phyloP scores from a whole-genome alignment of 306 rosid species.

The Cotoneaster glaucophyllus region DNA sequence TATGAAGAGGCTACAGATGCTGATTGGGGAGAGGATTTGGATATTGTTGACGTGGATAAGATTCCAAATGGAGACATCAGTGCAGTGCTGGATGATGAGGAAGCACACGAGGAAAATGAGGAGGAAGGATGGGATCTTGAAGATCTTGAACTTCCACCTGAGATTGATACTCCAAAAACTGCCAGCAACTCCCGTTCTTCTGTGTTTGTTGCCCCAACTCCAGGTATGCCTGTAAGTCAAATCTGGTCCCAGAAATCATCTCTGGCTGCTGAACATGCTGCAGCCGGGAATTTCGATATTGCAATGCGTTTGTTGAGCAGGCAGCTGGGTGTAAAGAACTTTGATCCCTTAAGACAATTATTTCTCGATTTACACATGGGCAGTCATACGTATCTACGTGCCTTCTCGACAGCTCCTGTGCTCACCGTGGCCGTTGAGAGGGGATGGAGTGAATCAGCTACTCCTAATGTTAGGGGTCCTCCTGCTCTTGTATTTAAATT shows the following conservation, averaged over 20 bases:
- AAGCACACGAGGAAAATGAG: slow-evolving; percentile 48
- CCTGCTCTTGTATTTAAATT: slow-evolving; percentile 63
- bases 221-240: slow-evolving; percentile 77
- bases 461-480: slow-evolving; percentile 72
- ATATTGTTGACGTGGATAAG: slow-evolving; percentile 51
- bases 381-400: slow-evolving; percentile 63
- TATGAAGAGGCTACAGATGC: slow-evolving; percentile 59
- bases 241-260: slow-evolving; percentile 79
- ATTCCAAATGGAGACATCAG: slow-evolving; percentile 60
- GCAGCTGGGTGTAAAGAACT: slow-evolving; percentile 71
- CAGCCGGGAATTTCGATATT: slow-evolving; percentile 80
- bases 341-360: slow-evolving; percentile 55
- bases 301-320: slow-evolving; percentile 72
- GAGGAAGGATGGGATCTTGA: slow-evolving; percentile 84
- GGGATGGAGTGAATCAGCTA: slow-evolving; percentile 76
- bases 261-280: slow-evolving; percentile 93
- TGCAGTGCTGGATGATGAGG: slow-evolving; percentile 47
- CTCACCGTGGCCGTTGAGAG: slow-evolving; percentile 65
- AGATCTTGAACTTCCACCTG: slow-evolving; percentile 76
- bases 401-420: slow-evolving; percentile 68
- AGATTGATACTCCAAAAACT: slow-evolving; percentile 59
- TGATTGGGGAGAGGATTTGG: slow-evolving; percentile 70
- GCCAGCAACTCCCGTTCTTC: slow-evolving; percentile 39
- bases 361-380: slow-evolving; percentile 62
- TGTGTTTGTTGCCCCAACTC: slow-evolving; percentile 67